Evolutionary conservation across 208 protist genomes (phyloP).

Genomic region (Leishmania lainsoni): DNA sequence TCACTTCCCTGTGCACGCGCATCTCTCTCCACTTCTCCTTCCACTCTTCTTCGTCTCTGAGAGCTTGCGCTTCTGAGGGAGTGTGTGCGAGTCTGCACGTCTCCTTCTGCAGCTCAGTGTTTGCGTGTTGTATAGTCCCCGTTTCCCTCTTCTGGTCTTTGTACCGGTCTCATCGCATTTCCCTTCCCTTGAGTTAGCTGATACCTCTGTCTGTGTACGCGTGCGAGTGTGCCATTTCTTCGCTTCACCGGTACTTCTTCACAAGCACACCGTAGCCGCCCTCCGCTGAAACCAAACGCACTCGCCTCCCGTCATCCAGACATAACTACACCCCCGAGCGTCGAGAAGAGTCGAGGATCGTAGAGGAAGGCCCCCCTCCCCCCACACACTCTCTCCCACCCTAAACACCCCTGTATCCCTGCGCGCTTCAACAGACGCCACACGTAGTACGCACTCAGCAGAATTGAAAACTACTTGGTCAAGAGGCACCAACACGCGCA

Average conservation of each 20-base stretch:
- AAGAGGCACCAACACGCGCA: too few relatives aligned
- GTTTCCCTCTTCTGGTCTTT: constrained; percentile 7
- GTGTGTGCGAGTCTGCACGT: background rate
- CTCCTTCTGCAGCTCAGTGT: background rate
- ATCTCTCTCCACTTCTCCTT: background rate
- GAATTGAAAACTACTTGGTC: background rate
- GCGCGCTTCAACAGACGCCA: too few relatives aligned
- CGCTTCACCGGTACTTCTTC: background rate
- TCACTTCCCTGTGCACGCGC: background rate
- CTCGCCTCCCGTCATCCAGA: background rate
- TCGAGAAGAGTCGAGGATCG: background rate
- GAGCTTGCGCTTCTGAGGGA: background rate
- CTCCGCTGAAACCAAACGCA: background rate
- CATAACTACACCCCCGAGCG: background rate
- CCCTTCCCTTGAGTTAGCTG: background rate
- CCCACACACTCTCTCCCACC: too few relatives aligned
- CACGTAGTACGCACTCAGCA: background rate
- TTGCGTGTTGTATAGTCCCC: background rate
- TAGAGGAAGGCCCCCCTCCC: background rate
- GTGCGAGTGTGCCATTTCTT: background rate
- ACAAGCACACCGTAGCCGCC: background rate
- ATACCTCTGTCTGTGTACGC: background rate
- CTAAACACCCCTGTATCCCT: background rate
- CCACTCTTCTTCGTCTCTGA: background rate
- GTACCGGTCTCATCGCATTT: background rate